phyloP scores from a whole-genome alignment of 495 filamentous ascomycete species.

The Tuber calosporum region DNA sequence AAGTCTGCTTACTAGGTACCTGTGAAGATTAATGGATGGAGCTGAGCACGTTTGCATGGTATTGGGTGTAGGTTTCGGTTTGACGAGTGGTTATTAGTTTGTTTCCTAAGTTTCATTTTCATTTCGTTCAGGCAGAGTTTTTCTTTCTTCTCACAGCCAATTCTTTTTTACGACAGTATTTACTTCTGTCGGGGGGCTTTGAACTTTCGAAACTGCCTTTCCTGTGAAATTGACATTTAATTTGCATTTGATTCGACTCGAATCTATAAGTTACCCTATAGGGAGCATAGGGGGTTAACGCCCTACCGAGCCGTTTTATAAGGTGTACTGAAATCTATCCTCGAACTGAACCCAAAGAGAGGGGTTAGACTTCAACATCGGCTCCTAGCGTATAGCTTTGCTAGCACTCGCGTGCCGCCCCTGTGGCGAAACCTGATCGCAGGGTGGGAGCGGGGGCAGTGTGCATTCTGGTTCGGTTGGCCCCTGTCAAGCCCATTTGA shows the following conservation, averaged over 20 bases:
- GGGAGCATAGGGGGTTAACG: neutral
- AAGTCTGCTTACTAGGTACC: conserved; percentile 7
- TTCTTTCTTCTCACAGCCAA: neutral
- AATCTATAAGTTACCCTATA: neutral
- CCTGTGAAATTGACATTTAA: neutral
- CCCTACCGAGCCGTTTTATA: neutral
- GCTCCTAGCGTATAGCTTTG: neutral
- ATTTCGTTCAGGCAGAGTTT: conserved; percentile 10
- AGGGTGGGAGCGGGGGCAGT: neutral
- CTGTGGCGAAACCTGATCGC: too few relatives aligned
- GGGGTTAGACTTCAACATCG: neutral
- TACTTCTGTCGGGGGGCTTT: neutral
- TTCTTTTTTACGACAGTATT: neutral
- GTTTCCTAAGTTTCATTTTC: conserved; percentile 19
- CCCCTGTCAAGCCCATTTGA: too few relatives aligned
- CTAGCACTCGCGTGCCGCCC: neutral
- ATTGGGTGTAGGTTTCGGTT: conserved; percentile 2
- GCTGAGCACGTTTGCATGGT: conserved; percentile 6
- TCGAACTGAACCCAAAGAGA: neutral
- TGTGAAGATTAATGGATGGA: conserved; percentile 2
- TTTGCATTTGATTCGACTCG: neutral
- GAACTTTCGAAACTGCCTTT: neutral
- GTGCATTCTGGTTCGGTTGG: neutral
- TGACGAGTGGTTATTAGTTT: conserved; percentile 4
- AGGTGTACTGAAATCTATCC: neutral